phyloP scores from a whole-genome alignment of 495 filamentous ascomycete species.

The Aspergillus coremiiformis region DNA sequence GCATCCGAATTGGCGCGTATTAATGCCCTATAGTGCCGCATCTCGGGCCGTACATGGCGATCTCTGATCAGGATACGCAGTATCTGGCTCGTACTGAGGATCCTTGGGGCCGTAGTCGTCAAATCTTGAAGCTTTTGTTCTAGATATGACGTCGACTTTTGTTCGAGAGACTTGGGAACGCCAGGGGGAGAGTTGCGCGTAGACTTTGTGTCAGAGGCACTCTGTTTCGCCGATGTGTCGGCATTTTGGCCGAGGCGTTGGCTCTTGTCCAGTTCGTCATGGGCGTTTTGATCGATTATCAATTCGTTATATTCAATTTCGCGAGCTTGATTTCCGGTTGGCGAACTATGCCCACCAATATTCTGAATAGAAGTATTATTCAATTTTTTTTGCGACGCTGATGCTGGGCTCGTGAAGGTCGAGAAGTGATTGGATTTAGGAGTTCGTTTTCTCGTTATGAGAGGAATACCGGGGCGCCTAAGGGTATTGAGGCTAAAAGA shows the following conservation, averaged over 20 bases:
- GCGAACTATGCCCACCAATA: neutral
- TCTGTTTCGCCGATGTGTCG: neutral
- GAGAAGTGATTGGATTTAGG: slow-evolving; percentile 5
- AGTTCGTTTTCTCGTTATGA: slow-evolving; percentile 8
- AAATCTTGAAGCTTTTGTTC: slow-evolving; percentile 23
- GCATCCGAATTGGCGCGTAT: slow-evolving; percentile 61
- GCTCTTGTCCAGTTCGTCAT: neutral
- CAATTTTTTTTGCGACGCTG: slow-evolving; percentile 18
- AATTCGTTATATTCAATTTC: neutral
- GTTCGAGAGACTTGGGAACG: slow-evolving; percentile 15
- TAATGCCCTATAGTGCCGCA: slow-evolving; percentile 63
- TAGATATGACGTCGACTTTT: slow-evolving; percentile 16
- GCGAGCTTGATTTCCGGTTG: neutral
- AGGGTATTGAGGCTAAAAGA: slow-evolving; percentile 32
- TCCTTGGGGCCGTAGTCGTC: slow-evolving; percentile 13
- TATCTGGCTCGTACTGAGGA: slow-evolving; percentile 23
- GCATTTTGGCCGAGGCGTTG: neutral
- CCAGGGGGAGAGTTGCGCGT: slow-evolving; percentile 6
- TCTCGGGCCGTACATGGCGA: slow-evolving; percentile 55
- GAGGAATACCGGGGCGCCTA: slow-evolving; percentile 6
- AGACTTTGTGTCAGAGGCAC: slow-evolving; percentile 1
- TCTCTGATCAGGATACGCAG: slow-evolving; percentile 47
- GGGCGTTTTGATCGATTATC: neutral
- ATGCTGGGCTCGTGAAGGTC: slow-evolving; percentile 2
- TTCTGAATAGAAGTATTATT: slow-evolving; percentile 9